Conservation (phyloP, 495 filamentous ascomycete genomes). For the Penicillium antarcticum region DNA sequence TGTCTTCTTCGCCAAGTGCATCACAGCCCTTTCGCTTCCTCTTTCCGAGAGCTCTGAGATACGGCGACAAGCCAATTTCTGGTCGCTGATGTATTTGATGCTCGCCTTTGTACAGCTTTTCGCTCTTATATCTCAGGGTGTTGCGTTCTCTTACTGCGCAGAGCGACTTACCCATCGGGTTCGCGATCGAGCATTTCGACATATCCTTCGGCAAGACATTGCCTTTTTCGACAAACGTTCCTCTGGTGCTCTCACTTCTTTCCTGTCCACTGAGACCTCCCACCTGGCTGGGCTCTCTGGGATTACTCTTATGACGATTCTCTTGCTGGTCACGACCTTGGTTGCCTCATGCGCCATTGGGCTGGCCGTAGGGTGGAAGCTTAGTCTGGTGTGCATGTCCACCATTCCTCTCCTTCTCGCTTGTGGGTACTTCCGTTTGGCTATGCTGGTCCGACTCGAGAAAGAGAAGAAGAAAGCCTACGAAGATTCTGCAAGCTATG, state of each 20-base stretch:
- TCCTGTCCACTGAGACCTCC: conserved; percentile 77
- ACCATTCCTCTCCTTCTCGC: conserved; percentile 70
- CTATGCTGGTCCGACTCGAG: conserved; percentile 68
- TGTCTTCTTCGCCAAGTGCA: conserved; percentile 83
- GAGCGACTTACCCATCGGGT: conserved; percentile 75
- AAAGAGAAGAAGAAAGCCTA: conserved; percentile 62
- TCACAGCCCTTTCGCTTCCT: conserved; percentile 64
- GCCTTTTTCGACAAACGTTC: conserved; percentile 82
- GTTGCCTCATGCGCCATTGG: conserved; percentile 60
- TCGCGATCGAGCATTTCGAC: conserved; percentile 69
- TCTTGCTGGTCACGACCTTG: conserved; percentile 69
- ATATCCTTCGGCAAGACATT: conserved; percentile 88
- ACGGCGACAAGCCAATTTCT: conserved; percentile 68
- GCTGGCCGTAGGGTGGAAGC: conserved; percentile 77
- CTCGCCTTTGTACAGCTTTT: conserved; percentile 74
- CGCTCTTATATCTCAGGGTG: conserved; percentile 61
- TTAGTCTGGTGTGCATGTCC: conserved; percentile 74
- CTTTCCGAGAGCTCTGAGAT: conserved; percentile 37
- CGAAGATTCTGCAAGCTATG: conserved; percentile 68
- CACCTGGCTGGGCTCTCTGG: conserved; percentile 79
- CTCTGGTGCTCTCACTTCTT: conserved; percentile 72
- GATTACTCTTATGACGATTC: conserved; percentile 70
- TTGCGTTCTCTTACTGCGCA: conserved; percentile 75
- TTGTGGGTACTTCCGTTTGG: conserved; percentile 80
- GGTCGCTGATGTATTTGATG: conserved; percentile 89